A percentile compares a stretch with the other conserved stretches of the same genome.
phyloP scores from a whole-genome alignment of 129 eudicot genomes.

The Centrapalus pauciflorus region DNA sequence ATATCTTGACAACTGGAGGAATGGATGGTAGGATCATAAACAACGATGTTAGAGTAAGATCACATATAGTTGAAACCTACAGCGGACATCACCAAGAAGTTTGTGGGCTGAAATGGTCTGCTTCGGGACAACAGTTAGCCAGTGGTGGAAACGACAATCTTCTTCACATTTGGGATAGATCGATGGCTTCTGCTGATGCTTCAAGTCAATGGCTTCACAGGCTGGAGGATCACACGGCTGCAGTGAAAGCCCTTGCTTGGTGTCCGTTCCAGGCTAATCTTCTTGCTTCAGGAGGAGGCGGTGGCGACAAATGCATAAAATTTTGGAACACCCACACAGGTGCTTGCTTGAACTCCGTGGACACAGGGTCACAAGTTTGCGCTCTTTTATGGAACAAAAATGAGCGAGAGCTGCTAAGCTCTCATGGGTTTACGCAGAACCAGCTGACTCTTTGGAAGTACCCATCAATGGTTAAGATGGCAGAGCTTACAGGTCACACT shows the following conservation, averaged over 20 bases:
- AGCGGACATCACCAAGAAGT: conserved; percentile 74
- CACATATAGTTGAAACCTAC: conserved; percentile 53
- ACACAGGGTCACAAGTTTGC: conserved; percentile 83
- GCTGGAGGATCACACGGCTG: conserved; percentile 82
- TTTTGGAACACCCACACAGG: conserved; percentile 93
- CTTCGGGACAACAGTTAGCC: conserved; percentile 69
- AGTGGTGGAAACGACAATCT: conserved; percentile 90
- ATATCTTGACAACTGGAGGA: conserved; percentile 79
- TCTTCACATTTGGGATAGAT: conserved; percentile 79
- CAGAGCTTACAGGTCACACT: conserved; percentile 82
- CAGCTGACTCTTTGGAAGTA: conserved; percentile 86
- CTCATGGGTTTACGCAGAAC: conserved; percentile 78
- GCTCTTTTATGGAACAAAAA: conserved; percentile 75
- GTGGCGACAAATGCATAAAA: conserved; percentile 64
- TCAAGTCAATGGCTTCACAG: conserved; percentile 65
- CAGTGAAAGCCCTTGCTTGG: conserved; percentile 92
- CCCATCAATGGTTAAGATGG: conserved; percentile 79
- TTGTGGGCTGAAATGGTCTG: conserved; percentile 83
- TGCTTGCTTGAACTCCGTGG: conserved; percentile 74
- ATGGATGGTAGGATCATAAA: conserved; percentile 72
- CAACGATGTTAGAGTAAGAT: conserved; percentile 68
- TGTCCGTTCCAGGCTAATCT: conserved; percentile 78
- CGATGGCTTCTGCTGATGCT: conserved; percentile 48
- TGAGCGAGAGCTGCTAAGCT: conserved; percentile 69
- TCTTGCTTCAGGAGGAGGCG: conserved; percentile 83